Evolutionary conservation across 2,329 filamentous ascomycete genomes (phyloP), one percentile per base, ranked within the genome.

Genomic region (Paraphoma chrysanthemicola): DNA sequence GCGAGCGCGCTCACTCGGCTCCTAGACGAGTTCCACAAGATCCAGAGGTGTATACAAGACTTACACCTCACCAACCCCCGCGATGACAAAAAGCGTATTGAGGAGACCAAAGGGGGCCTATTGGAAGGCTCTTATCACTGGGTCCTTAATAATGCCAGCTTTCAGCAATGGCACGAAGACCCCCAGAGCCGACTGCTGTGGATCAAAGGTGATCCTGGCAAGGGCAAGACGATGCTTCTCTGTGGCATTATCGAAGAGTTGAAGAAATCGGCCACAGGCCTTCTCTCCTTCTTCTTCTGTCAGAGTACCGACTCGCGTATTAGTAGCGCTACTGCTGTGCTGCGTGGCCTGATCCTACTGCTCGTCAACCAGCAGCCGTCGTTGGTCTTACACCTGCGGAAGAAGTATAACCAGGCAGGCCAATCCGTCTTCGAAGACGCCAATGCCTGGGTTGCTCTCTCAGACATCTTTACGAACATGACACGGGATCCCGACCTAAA

Each of bases 221-320:
- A 53, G 43, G 51, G 51, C 49, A 63, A 46, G 41, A 44, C 51
- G 12, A 53, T 53, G 51, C 38, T 53, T 12, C 38, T 48, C 16
- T 48, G 45, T 14, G 45, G 45, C 1, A 48, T 48, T 28, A 70
- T 78, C 36, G 57, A 77, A 39, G 62, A 65, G 43, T 66, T 78
- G 43, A 58, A 72, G 43, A 48, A 31, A 6, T 47, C 50, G 6
- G 18, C 53, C 60, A 8, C 44, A 72, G 51, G 60, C 23, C 51
- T 53, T 38, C 49, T 66, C 8, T 50, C 54, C 4, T 57, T 66
- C 56, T 81, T 81, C 65, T 80, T 83, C 64, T 83, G 78, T 60
- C 74, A 84, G 59, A 67, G 70, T n/a, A 75, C 74, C 6, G 66
- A 81, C 44, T 29, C 83, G 77, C 61, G 73, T 83, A 56, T 80